Evolutionary conservation across 768 basidiomycete genomes (phyloP), one percentile per base, ranked within the genome.

Genomic region (Termitomyces sp.): DNA sequence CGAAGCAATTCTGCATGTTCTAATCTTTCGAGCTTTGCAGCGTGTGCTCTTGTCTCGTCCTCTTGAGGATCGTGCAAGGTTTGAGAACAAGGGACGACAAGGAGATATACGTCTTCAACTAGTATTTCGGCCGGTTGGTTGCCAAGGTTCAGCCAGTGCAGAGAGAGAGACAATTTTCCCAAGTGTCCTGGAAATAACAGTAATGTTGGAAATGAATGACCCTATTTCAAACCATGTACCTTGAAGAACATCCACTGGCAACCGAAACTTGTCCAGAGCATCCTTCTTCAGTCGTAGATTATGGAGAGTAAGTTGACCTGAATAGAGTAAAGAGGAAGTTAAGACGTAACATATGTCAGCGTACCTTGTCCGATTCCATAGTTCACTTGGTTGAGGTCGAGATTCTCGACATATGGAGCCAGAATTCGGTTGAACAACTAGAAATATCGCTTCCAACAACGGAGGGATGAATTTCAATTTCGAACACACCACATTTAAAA

Each of bases 241-340:
- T 78, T 98, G 93, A 11, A 91, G 74, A 11, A 99, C 94, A 75
- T 98, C 95, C 1, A 99, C 85, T 0, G 97, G 97, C 21, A 99
- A 77, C 56, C 93, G 82, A 70, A 98, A 97, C 69, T 96, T 94
- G 72, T 98, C 97, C 49, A 99, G 76, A 0, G 91, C 94, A 44
- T 91, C 89, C 71, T 87, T 94, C 76, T 96, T 98, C 62, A 99
- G 79, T 53, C 86, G 87, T 49, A 99, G 72, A 63, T 91, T 88
- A 30, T 83, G 80, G 52, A 97, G 77, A 7, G 86, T 89, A 50
- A 92, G 70, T 71, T 89, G 86, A 42, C 91, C 89, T 92, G 45
- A 30, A 55, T 31, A 41, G 6, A 47, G 52, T 61, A 17, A 59
- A 49, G 41, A 42, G 43, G 2, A 40, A 26, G 45, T 31, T 53